Evolutionary conservation across 306 rosid species (phyloP).

Genomic region (Rosa chinensis): DNA sequence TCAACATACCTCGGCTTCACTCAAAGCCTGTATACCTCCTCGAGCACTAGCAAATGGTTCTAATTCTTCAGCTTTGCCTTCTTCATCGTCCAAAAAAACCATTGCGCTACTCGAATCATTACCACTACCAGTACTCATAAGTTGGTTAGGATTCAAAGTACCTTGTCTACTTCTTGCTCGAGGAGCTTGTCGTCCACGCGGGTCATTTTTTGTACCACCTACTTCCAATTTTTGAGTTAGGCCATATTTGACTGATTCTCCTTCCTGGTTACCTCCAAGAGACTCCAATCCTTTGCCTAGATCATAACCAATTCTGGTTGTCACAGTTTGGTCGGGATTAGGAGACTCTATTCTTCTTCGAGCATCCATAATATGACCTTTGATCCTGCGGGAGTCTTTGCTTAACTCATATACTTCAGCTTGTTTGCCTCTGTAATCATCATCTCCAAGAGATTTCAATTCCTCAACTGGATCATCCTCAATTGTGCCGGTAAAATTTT

Average conservation of each 20-base stretch:
- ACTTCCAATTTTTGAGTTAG: too few relatives aligned
- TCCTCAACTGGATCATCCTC: background rate
- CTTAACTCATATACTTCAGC: background rate
- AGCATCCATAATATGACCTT: background rate
- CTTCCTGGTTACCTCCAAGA: background rate
- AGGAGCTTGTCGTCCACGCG: too few relatives aligned
- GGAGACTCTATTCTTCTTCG: background rate
- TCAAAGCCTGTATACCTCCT: too few relatives aligned
- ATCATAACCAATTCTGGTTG: background rate
- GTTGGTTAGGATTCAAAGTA: too few relatives aligned
- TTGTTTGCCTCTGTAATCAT: background rate
- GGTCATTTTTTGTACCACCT: too few relatives aligned
- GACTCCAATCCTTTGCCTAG: background rate
- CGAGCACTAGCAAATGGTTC: too few relatives aligned
- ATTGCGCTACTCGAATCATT: background rate
- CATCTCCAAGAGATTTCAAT: background rate
- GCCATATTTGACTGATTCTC: background rate
- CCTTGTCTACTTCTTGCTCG: too few relatives aligned
- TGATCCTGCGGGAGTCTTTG: background rate
- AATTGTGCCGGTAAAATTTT: background rate
- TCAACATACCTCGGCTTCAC: too few relatives aligned
- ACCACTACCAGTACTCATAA: background rate
- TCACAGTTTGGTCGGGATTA: background rate
- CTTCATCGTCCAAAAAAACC: background rate
- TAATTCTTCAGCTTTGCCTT: background rate